A percentile compares a stretch with the other conserved stretches of the same genome.
These are phyloP conservation scores for Rhododendron vialii DNA, from an alignment of 148 eudicot genomes.

Conservation along the genomic window DNA sequence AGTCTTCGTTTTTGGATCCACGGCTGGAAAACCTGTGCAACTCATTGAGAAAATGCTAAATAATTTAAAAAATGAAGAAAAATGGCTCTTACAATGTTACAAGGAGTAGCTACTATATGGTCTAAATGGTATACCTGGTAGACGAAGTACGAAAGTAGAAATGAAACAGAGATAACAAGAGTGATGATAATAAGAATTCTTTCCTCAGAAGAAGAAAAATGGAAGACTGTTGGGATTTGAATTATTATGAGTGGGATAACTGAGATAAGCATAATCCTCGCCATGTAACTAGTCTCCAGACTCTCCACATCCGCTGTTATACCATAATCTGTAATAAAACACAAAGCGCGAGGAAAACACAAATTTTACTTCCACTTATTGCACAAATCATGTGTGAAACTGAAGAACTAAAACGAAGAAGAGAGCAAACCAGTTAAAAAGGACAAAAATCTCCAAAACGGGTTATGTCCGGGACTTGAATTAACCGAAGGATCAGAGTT, in stretches of 20 bases:
- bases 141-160: conserved; percentile 31
- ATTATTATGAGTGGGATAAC: conserved; percentile 30
- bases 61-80: not conserved
- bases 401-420: not conserved
- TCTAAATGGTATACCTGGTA: conserved; percentile 30
- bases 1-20: conserved; percentile 36
- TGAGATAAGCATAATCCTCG: conserved; percentile 37
- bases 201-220: not conserved
- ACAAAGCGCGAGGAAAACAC: not conserved
- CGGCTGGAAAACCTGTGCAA: conserved; percentile 25
- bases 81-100: not conserved
- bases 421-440: conserved; percentile 1
- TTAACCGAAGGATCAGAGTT: not conserved
- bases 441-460: not conserved
- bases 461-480: not conserved
- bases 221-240: conserved; percentile 21
- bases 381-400: not conserved
- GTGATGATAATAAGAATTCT: conserved; percentile 9
- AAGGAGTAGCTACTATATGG: not conserved
- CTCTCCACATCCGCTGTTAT: conserved; percentile 16
- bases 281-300: conserved; percentile 20
- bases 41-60: not conserved
- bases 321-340: conserved; percentile 21
- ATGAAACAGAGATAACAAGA: conserved; percentile 24
- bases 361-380: not conserved